A percentile compares a stretch with the other conserved stretches of the same genome.
Conservation (phyloP, 495 filamentous ascomycete genomes). For the Melanomma pulvis-pyrius region DNA sequence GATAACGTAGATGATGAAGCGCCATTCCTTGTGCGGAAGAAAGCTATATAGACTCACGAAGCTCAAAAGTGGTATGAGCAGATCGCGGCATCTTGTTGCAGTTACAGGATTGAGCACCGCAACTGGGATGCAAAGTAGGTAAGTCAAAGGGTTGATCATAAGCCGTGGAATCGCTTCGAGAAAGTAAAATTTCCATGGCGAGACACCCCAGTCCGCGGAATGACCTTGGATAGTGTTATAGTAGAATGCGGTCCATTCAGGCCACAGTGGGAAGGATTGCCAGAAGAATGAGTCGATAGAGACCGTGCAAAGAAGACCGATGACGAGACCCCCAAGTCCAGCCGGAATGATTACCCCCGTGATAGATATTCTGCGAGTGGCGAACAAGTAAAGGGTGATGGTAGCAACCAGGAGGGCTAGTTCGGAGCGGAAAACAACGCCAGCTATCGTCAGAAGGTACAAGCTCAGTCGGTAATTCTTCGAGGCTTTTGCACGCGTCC, state of each 20-base stretch:
- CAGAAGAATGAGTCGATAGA: slow-evolving; percentile 89
- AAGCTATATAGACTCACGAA: slow-evolving; percentile 80
- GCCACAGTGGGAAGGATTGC: slow-evolving; percentile 80
- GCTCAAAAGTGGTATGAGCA: slow-evolving; percentile 66
- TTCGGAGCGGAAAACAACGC: slow-evolving; percentile 87
- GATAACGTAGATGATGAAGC: slow-evolving; percentile 89
- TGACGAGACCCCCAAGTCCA: slow-evolving; percentile 64
- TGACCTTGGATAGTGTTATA: slow-evolving; percentile 84
- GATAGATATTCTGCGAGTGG: slow-evolving; percentile 58
- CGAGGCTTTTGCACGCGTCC: slow-evolving; percentile 28
- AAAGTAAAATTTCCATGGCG: slow-evolving; percentile 84
- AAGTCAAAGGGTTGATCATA: slow-evolving; percentile 73
- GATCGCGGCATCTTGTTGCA: slow-evolving; percentile 49
- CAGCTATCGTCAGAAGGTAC: slow-evolving; percentile 76
- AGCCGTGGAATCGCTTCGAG: slow-evolving; percentile 78
- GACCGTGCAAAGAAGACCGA: slow-evolving; percentile 68
- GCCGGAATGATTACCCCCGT: slow-evolving; percentile 60
- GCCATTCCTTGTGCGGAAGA: slow-evolving; percentile 94
- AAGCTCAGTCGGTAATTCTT: slow-evolving; percentile 58
- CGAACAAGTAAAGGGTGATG: slow-evolving; percentile 60
- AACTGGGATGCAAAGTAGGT: slow-evolving; percentile 65
- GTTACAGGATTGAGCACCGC: slow-evolving; percentile 60
- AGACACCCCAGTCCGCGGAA: slow-evolving; percentile 83
- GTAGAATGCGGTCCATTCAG: slow-evolving; percentile 84
- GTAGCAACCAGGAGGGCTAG: slow-evolving; percentile 76